These are phyloP conservation scores for Heterobasidion irregulare DNA, from an alignment of 1,284 basidiomycete genomes.

Conservation along the genomic window DNA sequence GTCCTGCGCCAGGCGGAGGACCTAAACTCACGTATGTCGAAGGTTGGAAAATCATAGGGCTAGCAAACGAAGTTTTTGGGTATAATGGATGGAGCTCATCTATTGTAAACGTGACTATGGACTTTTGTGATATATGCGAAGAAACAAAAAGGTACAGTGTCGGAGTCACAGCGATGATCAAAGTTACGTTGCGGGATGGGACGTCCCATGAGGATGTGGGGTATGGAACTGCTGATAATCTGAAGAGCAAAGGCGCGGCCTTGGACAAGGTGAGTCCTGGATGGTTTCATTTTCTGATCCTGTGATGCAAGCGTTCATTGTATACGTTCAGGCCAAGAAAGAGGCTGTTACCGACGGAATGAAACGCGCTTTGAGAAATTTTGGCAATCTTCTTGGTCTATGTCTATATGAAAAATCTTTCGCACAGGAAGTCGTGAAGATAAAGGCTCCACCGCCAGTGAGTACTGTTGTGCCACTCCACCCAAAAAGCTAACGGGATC, in stretches of 20 bases:
- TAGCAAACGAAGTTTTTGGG: conserved; percentile 98
- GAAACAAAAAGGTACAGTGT: conserved; percentile 63
- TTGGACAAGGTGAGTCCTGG: conserved; percentile 76
- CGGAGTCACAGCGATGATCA: conserved; percentile 80
- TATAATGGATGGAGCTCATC: conserved; percentile 97
- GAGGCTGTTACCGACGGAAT: conserved; percentile 94
- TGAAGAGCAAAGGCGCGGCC: conserved; percentile 77
- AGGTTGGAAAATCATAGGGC: conserved; percentile 94
- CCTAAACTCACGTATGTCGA: conserved; percentile 91
- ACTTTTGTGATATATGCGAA: conserved; percentile 65
- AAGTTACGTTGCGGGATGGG: conserved; percentile 85
- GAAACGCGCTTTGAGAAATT: conserved; percentile 86
- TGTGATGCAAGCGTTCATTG: neutral
- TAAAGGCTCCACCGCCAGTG: conserved; percentile 69
- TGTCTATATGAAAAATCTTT: conserved; percentile 94
- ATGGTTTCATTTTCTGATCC: neutral
- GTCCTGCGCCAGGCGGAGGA: conserved; percentile 84
- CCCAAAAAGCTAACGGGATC: neutral
- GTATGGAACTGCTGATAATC: conserved; percentile 83
- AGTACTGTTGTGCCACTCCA: conserved; percentile 20
- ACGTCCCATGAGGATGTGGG: conserved; percentile 91
- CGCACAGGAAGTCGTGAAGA: conserved; percentile 77
- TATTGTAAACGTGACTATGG: conserved; percentile 71
- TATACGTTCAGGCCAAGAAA: conserved; percentile 76
- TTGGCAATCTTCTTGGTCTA: conserved; percentile 92